phyloP scores from a whole-genome alignment of 106 monocot species.

The Agapanthus africanus region DNA sequence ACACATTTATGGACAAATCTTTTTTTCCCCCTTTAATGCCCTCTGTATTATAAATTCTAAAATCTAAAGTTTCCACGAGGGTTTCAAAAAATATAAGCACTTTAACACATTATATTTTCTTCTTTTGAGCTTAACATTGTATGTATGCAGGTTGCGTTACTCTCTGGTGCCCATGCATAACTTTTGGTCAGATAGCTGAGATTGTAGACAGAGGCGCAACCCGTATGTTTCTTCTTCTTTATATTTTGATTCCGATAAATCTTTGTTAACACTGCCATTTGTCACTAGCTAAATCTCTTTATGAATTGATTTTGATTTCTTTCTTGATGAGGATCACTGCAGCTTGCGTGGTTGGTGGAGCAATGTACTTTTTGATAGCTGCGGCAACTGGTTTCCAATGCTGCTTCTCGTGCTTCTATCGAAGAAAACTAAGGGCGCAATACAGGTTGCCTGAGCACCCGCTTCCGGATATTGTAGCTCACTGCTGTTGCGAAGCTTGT shows the following conservation, averaged over 20 bases:
- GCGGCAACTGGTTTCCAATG: not conserved
- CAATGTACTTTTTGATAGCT: conserved; percentile 9
- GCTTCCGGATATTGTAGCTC: conserved; percentile 17
- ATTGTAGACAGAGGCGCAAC: conserved; percentile 28
- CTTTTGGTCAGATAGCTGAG: conserved; percentile 31
- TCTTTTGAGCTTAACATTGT: no score
- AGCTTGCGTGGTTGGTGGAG: conserved; percentile 25
- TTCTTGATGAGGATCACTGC: no score
- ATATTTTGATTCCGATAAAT: no score
- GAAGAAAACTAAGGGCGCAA: conserved; percentile 15
- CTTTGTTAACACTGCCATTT: no score
- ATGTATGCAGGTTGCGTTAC: conserved; percentile 18
- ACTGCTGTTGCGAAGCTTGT: conserved; percentile 25
- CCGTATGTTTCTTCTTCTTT: no score
- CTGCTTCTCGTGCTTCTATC: conserved; percentile 16
- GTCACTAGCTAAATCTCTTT: no score
- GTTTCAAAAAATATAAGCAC: not conserved
- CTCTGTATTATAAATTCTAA: not conserved
- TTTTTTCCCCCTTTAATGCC: no score
- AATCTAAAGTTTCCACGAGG: not conserved
- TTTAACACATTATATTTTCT: not conserved
- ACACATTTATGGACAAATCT: no score
- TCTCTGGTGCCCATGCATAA: conserved; percentile 31
- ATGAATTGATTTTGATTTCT: no score
- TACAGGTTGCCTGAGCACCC: conserved; percentile 18